Evolutionary conservation across 495 filamentous ascomycete species (phyloP).

Genomic region (Aspergillus incahuasiensis): DNA sequence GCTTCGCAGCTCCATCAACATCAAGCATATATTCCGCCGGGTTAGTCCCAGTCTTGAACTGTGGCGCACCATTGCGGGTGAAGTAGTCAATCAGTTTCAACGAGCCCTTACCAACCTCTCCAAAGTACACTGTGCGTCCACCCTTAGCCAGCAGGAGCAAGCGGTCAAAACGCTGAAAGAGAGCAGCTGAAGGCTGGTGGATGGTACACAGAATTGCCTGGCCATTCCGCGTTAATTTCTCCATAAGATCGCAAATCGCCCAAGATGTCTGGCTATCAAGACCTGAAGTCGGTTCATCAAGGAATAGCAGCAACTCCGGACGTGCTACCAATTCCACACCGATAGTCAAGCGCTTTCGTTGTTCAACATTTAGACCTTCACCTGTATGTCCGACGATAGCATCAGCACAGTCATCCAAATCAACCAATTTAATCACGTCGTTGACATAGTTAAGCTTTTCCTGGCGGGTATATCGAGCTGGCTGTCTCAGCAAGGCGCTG

Average conservation of each 20-base stretch:
- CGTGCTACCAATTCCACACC: conserved; percentile 86
- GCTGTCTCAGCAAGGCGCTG: no score
- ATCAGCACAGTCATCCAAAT: conserved; percentile 59
- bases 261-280: conserved; percentile 87
- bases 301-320: conserved; percentile 76
- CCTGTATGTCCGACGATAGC: conserved; percentile 39
- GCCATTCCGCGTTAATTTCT: conserved; percentile 79
- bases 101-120: conserved; percentile 78
- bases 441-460: conserved; percentile 91
- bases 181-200: conserved; percentile 89
- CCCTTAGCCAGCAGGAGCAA: conserved; percentile 79
- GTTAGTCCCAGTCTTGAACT: conserved; percentile 64
- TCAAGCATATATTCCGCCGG: conserved; percentile 97
- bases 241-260: conserved; percentile 78
- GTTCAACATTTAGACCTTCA: conserved; percentile 80
- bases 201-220: conserved; percentile 95
- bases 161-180: conserved; percentile 93
- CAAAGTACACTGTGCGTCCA: conserved; percentile 85
- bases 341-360: conserved; percentile 82
- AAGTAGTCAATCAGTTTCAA: conserved; percentile 73
- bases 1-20: conserved; percentile 80
- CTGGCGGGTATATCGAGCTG: no score
- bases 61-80: conserved; percentile 66
- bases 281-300: conserved; percentile 88
- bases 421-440: conserved; percentile 83